Conservation (phyloP, 2,329 filamentous ascomycete genomes). For the Bipolaris victoriae region DNA sequence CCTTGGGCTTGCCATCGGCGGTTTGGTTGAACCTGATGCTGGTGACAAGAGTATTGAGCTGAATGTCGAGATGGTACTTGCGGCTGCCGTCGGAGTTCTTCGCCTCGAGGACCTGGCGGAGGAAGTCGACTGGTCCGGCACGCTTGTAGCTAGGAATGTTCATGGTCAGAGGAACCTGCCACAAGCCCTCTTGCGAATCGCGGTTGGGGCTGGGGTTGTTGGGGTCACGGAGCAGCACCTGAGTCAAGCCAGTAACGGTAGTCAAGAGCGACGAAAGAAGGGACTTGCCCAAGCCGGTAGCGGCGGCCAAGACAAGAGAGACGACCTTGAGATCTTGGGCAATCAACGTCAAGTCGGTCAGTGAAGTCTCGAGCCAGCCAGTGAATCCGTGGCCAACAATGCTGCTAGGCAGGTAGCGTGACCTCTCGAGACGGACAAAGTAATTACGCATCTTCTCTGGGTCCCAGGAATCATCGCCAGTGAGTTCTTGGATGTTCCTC, state of each 20-base stretch:
- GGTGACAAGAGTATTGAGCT: slow-evolving; percentile 67
- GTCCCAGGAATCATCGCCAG: slow-evolving; percentile 65
- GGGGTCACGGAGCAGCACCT: slow-evolving; percentile 57
- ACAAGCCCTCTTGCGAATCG: slow-evolving; percentile 58
- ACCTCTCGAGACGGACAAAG: slow-evolving; percentile 60
- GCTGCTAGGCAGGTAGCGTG: slow-evolving; percentile 56
- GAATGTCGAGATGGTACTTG: slow-evolving; percentile 62
- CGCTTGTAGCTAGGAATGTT: slow-evolving; percentile 51
- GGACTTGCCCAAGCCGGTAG: slow-evolving; percentile 56
- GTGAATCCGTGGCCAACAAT: slow-evolving; percentile 60
- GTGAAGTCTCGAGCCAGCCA: slow-evolving; percentile 62
- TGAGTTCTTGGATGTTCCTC: slow-evolving; percentile 61
- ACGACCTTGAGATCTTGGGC: slow-evolving; percentile 60
- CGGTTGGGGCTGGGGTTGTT: slow-evolving; percentile 55
- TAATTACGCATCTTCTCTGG: slow-evolving; percentile 66
- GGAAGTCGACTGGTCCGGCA: slow-evolving; percentile 61
- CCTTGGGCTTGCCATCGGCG: slow-evolving; percentile 57
- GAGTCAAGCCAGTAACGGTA: slow-evolving; percentile 53
- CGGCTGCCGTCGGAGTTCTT: slow-evolving; percentile 57
- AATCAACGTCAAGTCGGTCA: slow-evolving; percentile 58
- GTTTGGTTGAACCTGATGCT: slow-evolving; percentile 70
- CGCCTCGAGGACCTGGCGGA: slow-evolving; percentile 56
- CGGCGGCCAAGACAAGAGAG: slow-evolving; percentile 58
- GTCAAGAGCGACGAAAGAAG: slow-evolving; percentile 43
- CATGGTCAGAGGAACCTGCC: slow-evolving; percentile 64